Base-by-base conservation (phyloP, 768 basidiomycete genomes). In the Tephrocybe sp. region DNA sequence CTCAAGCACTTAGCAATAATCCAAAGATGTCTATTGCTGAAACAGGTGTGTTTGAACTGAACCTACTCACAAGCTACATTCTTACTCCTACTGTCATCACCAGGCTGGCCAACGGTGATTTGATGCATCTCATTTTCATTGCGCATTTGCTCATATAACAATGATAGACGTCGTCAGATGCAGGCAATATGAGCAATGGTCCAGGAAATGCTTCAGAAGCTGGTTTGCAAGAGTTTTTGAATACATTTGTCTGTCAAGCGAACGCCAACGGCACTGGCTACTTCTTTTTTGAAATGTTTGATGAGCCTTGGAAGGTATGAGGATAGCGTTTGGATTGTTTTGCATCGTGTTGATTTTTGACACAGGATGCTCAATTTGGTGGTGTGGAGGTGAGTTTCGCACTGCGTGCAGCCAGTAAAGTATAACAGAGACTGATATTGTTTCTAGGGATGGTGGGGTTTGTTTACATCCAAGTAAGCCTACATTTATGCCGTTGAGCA, bases 11-110 rank as follows among this genome's bases (percentile, higher is more conserved):
- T 17, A n/a, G 80, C 4, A 96, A 94, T 65, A 75, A 80, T 4
- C 92, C 94, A 0, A 63, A 74, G 39, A 85, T 92, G 78, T 95
- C 82, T 69, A 97, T 98, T 53, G 97, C 96, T 0, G 97, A 99
- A 74, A 97, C 94, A 12, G 89, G 89, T 46, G 61, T 64, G 60
- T 26, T 4, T 26, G 7, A 26, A 49, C 26, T 23, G 46, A 48
- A 31, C 35, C 34, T 4, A 35, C 51, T 19, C 26, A 13, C 33
- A 4, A 42, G 22, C 23, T 19, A 8, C 42, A 19, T 45, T 20
- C 5, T 35, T 22, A 19, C 19, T 26, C 23, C 52, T 44, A n/a
- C 34, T 31, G 32, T 26, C 17, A 46, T 3, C 49, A 38, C 39
- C 39, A 67, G 64, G 63, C 13, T 89, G 86, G 86, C 86, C 89